These are phyloP conservation scores for Spathaspora passalidarum DNA, from an alignment of 805 yeast species.

Conservation along the genomic window DNA sequence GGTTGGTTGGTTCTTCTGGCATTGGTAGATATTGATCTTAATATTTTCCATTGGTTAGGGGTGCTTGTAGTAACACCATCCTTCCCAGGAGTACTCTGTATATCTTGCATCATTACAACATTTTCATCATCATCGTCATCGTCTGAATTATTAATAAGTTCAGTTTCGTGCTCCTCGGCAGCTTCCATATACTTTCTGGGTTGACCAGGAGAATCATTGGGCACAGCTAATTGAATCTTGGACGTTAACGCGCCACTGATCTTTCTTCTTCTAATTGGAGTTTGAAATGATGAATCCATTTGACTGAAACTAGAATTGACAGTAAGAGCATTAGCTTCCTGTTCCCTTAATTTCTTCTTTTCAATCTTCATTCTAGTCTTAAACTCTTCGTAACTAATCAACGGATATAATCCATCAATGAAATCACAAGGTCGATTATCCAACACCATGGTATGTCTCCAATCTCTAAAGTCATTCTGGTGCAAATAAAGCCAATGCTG, in stretches of 20 bases:
- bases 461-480: constrained; percentile 92
- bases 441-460: constrained; percentile 88
- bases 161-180: constrained; percentile 15
- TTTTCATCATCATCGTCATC: constrained; percentile 25
- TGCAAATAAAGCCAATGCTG: constrained; percentile 98
- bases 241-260: constrained; percentile 67
- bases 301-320: constrained; percentile 27
- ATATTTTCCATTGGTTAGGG: constrained; percentile 33
- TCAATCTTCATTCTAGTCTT: constrained; percentile 50
- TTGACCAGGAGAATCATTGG: constrained; percentile 93
- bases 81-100: constrained; percentile 10
- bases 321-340: constrained; percentile 32
- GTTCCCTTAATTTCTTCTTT: constrained; percentile 29
- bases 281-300: constrained; percentile 53
- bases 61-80: constrained; percentile 9
- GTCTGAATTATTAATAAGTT: constrained; percentile 43
- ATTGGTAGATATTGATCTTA: constrained; percentile 37
- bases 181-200: constrained; percentile 69
- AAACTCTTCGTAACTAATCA: constrained; percentile 60
- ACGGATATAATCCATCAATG: constrained; percentile 65
- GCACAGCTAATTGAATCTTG: constrained; percentile 75
- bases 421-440: constrained; percentile 63
- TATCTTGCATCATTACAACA: constrained; percentile 20
- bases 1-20: constrained; percentile 17
- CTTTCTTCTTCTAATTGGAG: constrained; percentile 69